A percentile compares a stretch with the other conserved stretches of the same genome.
These are phyloP conservation scores for Leishmania arabica DNA, from an alignment of 208 protist genomes.

Conservation along the genomic window DNA sequence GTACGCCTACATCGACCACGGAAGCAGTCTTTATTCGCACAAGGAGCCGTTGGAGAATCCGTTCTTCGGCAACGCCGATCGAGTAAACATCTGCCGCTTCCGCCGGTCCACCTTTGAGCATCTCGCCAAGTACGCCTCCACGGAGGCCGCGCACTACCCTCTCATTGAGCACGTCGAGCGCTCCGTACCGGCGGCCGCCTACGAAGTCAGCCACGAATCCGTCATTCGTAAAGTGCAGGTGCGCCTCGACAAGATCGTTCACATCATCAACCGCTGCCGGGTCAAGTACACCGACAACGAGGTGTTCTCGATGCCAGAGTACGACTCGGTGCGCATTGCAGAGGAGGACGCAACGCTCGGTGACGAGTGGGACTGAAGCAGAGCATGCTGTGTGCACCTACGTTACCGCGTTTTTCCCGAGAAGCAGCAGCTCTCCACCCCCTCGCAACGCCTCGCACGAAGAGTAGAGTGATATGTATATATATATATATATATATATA, in stretches of 20 bases:
- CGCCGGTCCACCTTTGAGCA: constrained; percentile 54
- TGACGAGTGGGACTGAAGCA: constrained; percentile 27
- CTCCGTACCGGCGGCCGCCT: constrained; percentile 39
- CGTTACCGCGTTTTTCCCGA: too few species aligned
- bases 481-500: too few species aligned
- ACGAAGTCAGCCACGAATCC: constrained; percentile 47
- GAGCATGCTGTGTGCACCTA: too few species aligned
- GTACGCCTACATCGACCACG: constrained; percentile 86
- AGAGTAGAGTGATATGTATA: neutral
- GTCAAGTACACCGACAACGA: constrained; percentile 35
- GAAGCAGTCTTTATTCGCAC: constrained; percentile 83
- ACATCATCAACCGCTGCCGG: constrained; percentile 56
- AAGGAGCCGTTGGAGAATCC: constrained; percentile 64
- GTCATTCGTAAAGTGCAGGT: constrained; percentile 55
- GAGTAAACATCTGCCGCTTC: constrained; percentile 75
- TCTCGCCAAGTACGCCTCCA: constrained; percentile 33
- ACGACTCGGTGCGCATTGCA: constrained; percentile 58
- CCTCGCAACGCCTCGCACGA: neutral
- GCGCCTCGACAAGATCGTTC: constrained; percentile 69
- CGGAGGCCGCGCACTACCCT: constrained; percentile 18
- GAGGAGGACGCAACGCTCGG: constrained; percentile 56
- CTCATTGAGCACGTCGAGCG: constrained; percentile 43
- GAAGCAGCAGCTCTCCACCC: neutral
- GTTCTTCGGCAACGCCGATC: constrained; percentile 59
- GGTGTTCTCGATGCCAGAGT: constrained; percentile 73